Evolutionary conservation across 441 rosid species (phyloP).

Genomic region (Pelargonium cotyledonis): DNA sequence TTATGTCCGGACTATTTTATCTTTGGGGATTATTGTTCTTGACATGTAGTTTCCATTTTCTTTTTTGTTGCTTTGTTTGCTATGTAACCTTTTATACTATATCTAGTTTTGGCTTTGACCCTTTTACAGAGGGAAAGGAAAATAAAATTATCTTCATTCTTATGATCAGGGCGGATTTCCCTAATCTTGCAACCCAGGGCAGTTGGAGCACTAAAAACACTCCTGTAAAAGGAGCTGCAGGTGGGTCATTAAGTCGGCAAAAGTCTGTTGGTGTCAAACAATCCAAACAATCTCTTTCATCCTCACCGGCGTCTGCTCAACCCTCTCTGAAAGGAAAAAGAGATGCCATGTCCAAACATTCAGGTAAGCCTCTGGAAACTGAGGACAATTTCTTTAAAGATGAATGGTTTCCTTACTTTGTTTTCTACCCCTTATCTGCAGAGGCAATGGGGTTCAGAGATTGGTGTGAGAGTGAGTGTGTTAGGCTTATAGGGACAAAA

Average conservation of each 20-base stretch:
- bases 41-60: no score
- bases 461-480: conserved; percentile 90
- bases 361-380: conserved; percentile 40
- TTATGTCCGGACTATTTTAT: no score
- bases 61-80: background rate
- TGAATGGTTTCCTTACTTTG: conserved; percentile 10
- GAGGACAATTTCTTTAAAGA: conserved; percentile 6
- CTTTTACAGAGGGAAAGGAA: background rate
- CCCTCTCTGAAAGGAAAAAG: conserved; percentile 53
- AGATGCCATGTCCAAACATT: conserved; percentile 50
- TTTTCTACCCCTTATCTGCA: conserved; percentile 31
- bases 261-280: conserved; percentile 49
- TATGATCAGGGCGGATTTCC: conserved; percentile 57
- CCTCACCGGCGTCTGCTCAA: conserved; percentile 53
- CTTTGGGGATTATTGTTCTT: background rate
- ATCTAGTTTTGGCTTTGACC: background rate
- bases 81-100: background rate
- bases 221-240: conserved; percentile 47
- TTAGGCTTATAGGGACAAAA: conserved; percentile 75
- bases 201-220: conserved; percentile 71
- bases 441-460: conserved; percentile 92
- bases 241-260: conserved; percentile 57
- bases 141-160: background rate
- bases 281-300: conserved; percentile 41
- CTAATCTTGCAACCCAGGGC: conserved; percentile 49